These are phyloP conservation scores for Neoscytalidium dimidiatum DNA, from an alignment of 2,329 filamentous ascomycete species.

Conservation along the genomic window DNA sequence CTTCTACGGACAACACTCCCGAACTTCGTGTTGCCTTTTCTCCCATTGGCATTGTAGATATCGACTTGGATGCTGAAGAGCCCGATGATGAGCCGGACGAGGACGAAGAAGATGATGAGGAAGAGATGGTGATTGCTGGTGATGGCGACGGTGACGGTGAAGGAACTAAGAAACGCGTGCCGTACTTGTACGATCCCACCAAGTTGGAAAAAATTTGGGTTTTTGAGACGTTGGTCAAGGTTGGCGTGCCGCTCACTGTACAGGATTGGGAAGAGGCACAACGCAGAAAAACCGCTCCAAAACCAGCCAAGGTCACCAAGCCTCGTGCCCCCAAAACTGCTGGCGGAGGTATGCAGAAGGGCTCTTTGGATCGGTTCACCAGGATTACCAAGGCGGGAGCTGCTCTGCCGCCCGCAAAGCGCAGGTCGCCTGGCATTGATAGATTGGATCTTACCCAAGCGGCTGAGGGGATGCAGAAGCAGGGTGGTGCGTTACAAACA, in stretches of 20 bases:
- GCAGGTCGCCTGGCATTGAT: background rate
- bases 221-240: constrained; percentile 62
- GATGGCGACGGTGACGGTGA: constrained; percentile 37
- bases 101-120: constrained; percentile 27
- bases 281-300: constrained; percentile 18
- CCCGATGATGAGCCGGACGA: constrained; percentile 64
- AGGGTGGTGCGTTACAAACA: too few species aligned
- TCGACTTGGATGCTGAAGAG: constrained; percentile 73
- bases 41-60: constrained; percentile 73
- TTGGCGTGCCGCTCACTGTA: constrained; percentile 66
- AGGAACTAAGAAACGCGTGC: constrained; percentile 43
- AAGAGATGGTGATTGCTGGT: constrained; percentile 21
- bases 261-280: constrained; percentile 63
- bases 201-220: constrained; percentile 70
- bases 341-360: background rate
- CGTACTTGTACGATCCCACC: constrained; percentile 63
- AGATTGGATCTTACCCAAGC: constrained; percentile 6
- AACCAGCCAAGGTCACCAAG: constrained; percentile 6
- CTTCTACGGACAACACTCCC: constrained; percentile 70
- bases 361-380: constrained; percentile 7
- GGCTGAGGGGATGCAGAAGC: background rate
- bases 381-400: constrained; percentile 1
- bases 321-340: background rate
- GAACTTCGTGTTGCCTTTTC: constrained; percentile 80
- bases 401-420: background rate